Base-by-base conservation (phyloP, 768 basidiomycete species). In the Auriculariales sp. region DNA sequence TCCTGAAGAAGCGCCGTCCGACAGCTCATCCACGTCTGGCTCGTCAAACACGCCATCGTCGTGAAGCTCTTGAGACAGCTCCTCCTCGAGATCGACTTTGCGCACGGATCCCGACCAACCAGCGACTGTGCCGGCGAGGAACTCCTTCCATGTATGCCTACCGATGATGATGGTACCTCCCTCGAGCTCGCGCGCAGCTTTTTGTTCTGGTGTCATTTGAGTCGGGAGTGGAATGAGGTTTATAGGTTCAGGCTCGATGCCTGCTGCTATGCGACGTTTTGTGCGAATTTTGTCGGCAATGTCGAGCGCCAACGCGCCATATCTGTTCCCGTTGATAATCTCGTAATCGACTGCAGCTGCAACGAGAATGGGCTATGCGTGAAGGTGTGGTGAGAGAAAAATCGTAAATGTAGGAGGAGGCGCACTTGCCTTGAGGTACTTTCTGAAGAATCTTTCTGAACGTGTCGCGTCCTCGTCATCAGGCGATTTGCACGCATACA, bases 271-370 rank as follows among this genome's bases (percentile, higher is more conserved):
- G 46, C 90, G 78, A 36, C 95, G 75, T 42, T 81, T 77, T 19
- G 70, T 61, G 55, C 81, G 78, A 55, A 90, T 75, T 47, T 83
- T 73, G 33, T 90, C 77, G 11, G 83, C 76, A 15, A 95, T 71
- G 28, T 75, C 77, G 22, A 75, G 71, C n/a, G 83, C 76, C 36
- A 97, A 72, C 55, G 93, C 91, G 3, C 95, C 93, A 55, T 88
- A 81, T 52, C 82, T 73, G 58, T 85, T 85, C 22, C 89, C 86
- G 12, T 75, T 70, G 44, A 90, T 66, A 64, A 92, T 75, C 31
- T 84, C 80, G 63, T 87, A 99, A 71, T 99, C 95, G 30, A 97
- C 70, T 0, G 91, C 95, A 2, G 92, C 91, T 4, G 94, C 92
- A 30, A 93, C 86, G 4, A 99, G 72, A 50, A 94, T 76, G 7